A percentile compares a stretch with the other conserved stretches of the same genome.
phyloP scores from a whole-genome alignment of 179 eudicot species.

The Actinidia polygama region DNA sequence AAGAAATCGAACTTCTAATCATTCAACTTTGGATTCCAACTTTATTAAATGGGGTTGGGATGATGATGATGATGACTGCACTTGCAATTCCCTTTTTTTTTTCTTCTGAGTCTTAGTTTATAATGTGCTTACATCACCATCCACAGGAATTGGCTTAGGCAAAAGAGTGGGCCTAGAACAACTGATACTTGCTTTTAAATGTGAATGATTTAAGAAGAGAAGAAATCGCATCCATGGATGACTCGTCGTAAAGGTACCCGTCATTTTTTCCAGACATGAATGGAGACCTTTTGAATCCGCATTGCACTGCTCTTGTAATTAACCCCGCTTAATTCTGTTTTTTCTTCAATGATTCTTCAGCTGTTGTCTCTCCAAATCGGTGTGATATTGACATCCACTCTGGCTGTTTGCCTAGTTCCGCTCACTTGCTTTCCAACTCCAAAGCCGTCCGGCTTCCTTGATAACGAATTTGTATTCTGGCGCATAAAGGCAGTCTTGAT shows the following conservation, averaged over 20 bases:
- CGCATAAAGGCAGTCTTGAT: neutral
- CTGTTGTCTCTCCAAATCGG: too few relatives aligned
- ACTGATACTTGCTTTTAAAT: neutral
- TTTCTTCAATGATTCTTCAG: too few relatives aligned
- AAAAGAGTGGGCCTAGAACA: neutral
- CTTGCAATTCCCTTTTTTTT: neutral
- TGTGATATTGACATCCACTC: neutral
- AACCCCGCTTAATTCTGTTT: too few relatives aligned
- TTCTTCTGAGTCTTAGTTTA: neutral
- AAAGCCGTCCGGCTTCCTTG: neutral
- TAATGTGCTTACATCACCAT: neutral
- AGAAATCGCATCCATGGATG: too few relatives aligned
- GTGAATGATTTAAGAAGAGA: neutral
- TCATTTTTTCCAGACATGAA: neutral
- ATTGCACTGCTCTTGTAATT: too few relatives aligned
- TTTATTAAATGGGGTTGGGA: neutral
- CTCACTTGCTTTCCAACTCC: neutral
- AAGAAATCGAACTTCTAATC: neutral
- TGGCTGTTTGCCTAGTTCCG: neutral
- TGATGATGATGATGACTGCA: neutral
- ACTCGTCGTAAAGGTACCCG: too few relatives aligned
- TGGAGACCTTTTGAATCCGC: too few relatives aligned
- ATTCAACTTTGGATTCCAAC: neutral
- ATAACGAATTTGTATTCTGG: neutral
- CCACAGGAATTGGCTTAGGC: neutral